These are phyloP conservation scores for Leishmania tropica DNA, from an alignment of 208 protist species.

Conservation along the genomic window DNA sequence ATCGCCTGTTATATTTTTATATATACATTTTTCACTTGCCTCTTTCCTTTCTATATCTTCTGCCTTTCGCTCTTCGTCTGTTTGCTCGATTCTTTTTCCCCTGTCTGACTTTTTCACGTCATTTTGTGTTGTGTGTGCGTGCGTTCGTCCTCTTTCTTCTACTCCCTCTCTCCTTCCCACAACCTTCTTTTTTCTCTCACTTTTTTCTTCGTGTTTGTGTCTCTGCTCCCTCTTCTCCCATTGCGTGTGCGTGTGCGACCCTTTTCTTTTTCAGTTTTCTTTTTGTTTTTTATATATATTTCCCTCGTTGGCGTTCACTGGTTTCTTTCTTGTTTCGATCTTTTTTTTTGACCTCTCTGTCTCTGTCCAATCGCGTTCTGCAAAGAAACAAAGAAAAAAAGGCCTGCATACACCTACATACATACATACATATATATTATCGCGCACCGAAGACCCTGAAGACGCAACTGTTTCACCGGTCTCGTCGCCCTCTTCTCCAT, in stretches of 20 bases:
- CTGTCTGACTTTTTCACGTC: neutral
- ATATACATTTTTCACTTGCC: neutral
- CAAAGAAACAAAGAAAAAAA: no score
- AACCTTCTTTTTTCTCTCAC: neutral
- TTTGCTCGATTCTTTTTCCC: neutral
- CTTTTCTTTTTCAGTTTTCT: neutral
- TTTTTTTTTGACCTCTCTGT: no score
- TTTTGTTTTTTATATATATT: no score
- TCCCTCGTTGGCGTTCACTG: no score
- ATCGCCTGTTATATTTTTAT: neutral
- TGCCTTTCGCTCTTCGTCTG: neutral
- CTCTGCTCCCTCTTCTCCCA: neutral
- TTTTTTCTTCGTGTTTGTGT: neutral
- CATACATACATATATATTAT: no score
- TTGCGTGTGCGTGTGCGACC: neutral
- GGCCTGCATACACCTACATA: no score
- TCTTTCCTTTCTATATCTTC: neutral
- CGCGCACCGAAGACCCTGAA: no score
- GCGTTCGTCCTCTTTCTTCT: neutral
- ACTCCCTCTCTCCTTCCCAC: neutral
- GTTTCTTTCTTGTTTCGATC: no score
- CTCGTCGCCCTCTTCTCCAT: no score
- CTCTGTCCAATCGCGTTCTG: no score
- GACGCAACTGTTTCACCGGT: no score
- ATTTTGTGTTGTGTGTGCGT: neutral